Conservation (phyloP, 78 protist species). For the Dictyostelium capitatum region DNA sequence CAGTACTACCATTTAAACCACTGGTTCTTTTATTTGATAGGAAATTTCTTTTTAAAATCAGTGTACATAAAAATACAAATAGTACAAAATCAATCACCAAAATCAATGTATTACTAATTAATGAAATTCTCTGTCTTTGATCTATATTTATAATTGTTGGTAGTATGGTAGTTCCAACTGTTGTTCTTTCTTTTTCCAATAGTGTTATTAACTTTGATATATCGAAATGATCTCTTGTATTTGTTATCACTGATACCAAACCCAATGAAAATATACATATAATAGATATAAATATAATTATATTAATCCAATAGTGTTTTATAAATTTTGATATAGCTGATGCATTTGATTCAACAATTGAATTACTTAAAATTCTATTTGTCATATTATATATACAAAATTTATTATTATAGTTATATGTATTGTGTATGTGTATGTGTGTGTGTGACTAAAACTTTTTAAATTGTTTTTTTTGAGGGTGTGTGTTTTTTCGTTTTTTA, state of each 20-base stretch:
- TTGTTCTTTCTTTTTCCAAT: background rate
- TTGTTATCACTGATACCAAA: background rate
- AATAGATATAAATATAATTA: background rate
- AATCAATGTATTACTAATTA: background rate
- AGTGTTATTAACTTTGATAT: background rate
- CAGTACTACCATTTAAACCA: background rate
- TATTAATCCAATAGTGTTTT: conserved; percentile 18
- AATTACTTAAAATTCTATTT: background rate
- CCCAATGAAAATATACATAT: background rate
- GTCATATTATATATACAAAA: too few species aligned
- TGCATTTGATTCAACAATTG: background rate
- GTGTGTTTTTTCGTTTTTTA: too few species aligned
- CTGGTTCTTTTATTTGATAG: background rate
- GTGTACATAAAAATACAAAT: background rate
- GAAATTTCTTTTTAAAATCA: conserved; percentile 18
- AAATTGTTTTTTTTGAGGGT: too few species aligned
- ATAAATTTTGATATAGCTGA: background rate
- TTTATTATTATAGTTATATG: too few species aligned
- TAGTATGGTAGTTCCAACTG: background rate
- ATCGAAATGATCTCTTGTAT: background rate
- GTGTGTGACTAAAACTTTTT: too few species aligned
- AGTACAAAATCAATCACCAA: background rate
- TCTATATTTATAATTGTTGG: background rate
- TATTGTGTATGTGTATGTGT: too few species aligned
- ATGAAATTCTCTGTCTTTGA: background rate